These are phyloP conservation scores for Auriscalpium microsporum DNA, from an alignment of 768 basidiomycete genomes.

Conservation along the genomic window DNA sequence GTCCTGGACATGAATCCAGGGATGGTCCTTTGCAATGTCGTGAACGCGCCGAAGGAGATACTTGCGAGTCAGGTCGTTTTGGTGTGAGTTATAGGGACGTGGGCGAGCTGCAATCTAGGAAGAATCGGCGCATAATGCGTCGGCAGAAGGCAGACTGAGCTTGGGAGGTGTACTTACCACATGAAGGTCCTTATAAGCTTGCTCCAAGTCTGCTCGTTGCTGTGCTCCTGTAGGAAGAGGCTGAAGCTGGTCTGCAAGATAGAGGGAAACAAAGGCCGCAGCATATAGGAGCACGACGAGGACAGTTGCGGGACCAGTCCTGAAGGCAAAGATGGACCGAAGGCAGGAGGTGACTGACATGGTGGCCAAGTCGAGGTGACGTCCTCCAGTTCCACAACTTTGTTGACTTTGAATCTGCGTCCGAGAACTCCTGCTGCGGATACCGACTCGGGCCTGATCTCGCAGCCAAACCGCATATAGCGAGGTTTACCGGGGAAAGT, in stretches of 20 bases:
- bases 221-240: conserved; percentile 24
- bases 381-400: too few species aligned
- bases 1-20: conserved; percentile 46
- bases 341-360: background rate
- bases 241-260: conserved; percentile 2
- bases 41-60: conserved; percentile 51
- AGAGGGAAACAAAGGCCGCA: conserved; percentile 5
- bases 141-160: background rate
- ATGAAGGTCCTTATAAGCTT: conserved; percentile 54
- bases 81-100: conserved; percentile 72
- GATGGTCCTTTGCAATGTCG: conserved; percentile 33
- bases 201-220: conserved; percentile 36
- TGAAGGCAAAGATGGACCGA: conserved; percentile 5
- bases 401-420: too few species aligned
- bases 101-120: conserved; percentile 58
- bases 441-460: too few species aligned
- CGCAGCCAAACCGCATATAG: too few species aligned
- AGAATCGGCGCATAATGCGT: background rate
- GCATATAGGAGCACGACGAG: conserved; percentile 5
- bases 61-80: conserved; percentile 57
- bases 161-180: conserved; percentile 23
- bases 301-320: conserved; percentile 4
- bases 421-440: too few species aligned
- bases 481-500: too few species aligned
- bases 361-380: background rate